Conservation (phyloP, 164 flowering plant genomes). For the Dillenia suffruticosa region DNA sequence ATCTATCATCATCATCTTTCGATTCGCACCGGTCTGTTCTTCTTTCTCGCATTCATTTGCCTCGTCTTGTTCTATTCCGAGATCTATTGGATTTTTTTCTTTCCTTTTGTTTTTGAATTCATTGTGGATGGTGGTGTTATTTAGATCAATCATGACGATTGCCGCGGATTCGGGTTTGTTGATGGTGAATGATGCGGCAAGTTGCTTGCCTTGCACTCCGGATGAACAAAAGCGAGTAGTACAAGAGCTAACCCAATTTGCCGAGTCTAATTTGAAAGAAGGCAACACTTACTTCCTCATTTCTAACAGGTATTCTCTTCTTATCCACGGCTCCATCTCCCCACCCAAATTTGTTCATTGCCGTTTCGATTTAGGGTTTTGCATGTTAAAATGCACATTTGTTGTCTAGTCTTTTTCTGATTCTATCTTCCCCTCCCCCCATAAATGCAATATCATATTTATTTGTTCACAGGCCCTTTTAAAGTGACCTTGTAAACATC, state of each 20-base stretch:
- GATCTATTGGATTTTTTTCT: too few species aligned
- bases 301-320: conserved; percentile 45
- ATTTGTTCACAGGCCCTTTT: neutral
- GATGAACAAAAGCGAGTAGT: conserved; percentile 64
- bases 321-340: neutral
- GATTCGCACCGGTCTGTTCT: too few species aligned
- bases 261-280: conserved; percentile 59
- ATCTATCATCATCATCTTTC: neutral
- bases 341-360: too few species aligned
- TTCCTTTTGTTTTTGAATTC: too few species aligned
- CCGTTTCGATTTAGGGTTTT: neutral
- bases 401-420: neutral
- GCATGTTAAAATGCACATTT: neutral
- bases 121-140: too few species aligned
- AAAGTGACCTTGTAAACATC: too few species aligned
- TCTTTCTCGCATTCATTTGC: neutral
- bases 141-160: conserved; percentile 55
- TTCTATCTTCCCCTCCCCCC: neutral
- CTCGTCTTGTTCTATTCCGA: too few species aligned
- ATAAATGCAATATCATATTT: neutral
- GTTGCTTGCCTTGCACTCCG: conserved; percentile 67
- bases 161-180: conserved; percentile 40
- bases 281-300: conserved; percentile 68
- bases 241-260: conserved; percentile 30
- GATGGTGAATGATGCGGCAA: conserved; percentile 47